Conservation (phyloP, 352 stramenopile genomes). For the Phytophthora pistaciae region DNA sequence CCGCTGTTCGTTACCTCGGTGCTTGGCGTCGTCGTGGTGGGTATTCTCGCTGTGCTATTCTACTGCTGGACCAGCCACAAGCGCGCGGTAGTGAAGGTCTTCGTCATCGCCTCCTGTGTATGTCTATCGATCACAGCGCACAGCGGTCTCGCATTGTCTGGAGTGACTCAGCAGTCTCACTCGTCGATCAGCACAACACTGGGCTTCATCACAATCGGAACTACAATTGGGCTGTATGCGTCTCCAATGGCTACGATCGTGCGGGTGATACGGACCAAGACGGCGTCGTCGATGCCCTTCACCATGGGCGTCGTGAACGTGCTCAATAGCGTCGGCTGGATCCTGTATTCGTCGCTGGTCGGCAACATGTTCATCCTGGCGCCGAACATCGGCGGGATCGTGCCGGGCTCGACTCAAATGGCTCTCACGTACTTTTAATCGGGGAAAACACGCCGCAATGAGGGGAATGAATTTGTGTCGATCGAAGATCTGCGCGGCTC, state of each 20-base stretch:
- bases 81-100: too few species aligned
- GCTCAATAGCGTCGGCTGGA: slow-evolving; percentile 17
- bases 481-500: not conserved
- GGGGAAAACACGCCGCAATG: too few species aligned
- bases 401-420: slow-evolving; percentile 42
- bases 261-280: slow-evolving; percentile 30
- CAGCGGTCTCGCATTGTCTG: slow-evolving; percentile 40
- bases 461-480: not conserved
- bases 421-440: slow-evolving; percentile 12
- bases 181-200: slow-evolving; percentile 15
- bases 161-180: slow-evolving; percentile 31
- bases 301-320: slow-evolving; percentile 27
- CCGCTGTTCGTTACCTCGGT: slow-evolving; percentile 26
- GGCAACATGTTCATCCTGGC: slow-evolving; percentile 38
- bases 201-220: slow-evolving; percentile 38
- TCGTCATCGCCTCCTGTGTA: too few species aligned
- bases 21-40: slow-evolving; percentile 19
- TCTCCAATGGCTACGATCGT: slow-evolving; percentile 56
- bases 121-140: slow-evolving; percentile 36
- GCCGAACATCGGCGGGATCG: slow-evolving; percentile 34
- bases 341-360: not conserved
- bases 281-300: slow-evolving; percentile 26
- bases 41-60: slow-evolving; percentile 18
- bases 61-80: slow-evolving; percentile 22
- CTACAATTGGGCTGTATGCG: slow-evolving; percentile 46